Evolutionary conservation across 306 rosid genomes (phyloP).

Genomic region (Cucurbita ficifolia): DNA sequence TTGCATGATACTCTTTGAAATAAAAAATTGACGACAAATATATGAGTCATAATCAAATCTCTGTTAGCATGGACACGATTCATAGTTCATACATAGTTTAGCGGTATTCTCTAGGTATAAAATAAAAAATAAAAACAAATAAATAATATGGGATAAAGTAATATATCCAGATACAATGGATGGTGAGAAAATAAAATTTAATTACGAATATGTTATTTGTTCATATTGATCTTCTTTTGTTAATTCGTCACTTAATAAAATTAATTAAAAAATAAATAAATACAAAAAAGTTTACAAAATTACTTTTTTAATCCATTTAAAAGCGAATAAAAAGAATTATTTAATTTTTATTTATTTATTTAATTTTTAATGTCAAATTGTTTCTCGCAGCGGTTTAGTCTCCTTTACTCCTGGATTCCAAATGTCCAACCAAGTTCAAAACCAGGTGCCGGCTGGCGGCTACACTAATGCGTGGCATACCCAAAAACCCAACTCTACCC

Average conservation of each 20-base stretch:
- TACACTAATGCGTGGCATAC: too few species aligned
- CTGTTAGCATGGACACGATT: neutral
- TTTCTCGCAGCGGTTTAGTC: neutral
- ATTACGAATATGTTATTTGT: neutral
- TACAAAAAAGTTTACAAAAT: too few species aligned
- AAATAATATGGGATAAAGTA: neutral
- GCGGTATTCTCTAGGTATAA: neutral
- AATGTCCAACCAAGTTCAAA: neutral
- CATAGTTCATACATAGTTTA: neutral
- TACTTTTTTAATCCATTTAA: too few species aligned
- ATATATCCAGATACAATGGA: neutral
- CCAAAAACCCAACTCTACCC: neutral
- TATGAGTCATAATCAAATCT: neutral
- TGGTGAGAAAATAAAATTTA: neutral
- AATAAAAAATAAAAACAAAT: neutral
- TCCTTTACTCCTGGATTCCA: neutral
- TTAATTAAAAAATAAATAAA: too few species aligned
- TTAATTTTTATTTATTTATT: too few species aligned
- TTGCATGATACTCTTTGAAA: too few species aligned
- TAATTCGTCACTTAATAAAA: too few species aligned
- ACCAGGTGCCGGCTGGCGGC: neutral
- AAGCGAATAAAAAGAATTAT: too few species aligned
- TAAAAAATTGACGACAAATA: too few species aligned
- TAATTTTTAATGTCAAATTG: too few species aligned
- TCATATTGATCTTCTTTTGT: too few species aligned